A percentile compares a stretch with the other conserved stretches of the same genome.
Evolutionary conservation across 805 yeast genomes (phyloP).

Genomic region (Ascoidea rubescens): DNA sequence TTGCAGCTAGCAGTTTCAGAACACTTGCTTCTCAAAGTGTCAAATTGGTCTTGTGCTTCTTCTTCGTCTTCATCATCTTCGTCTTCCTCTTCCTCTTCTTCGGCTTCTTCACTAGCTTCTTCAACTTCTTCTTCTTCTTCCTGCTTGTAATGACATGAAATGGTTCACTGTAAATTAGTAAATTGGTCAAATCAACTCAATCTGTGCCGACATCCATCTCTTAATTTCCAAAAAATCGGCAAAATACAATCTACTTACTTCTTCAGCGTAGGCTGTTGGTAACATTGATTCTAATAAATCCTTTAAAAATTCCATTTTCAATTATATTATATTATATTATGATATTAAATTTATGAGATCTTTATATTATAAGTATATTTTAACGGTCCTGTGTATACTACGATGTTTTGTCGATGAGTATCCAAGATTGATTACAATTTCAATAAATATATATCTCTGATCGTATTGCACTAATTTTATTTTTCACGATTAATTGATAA

Average conservation of each 20-base stretch:
- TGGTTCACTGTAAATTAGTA: neutral
- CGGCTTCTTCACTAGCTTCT: slow-evolving; percentile 21
- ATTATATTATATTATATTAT: too few species aligned
- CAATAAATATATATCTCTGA: too few species aligned
- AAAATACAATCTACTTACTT: slow-evolving; percentile 13
- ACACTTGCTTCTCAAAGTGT: slow-evolving; percentile 55
- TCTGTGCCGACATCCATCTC: neutral
- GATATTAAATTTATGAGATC: too few species aligned
- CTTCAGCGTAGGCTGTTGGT: slow-evolving; percentile 36
- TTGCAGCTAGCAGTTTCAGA: slow-evolving; percentile 52
- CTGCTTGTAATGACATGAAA: slow-evolving; percentile 6
- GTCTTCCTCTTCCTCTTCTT: slow-evolving; percentile 24
- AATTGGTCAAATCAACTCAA: neutral
- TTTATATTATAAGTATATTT: too few species aligned
- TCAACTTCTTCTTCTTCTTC: slow-evolving; percentile 19
- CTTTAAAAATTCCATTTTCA: slow-evolving; percentile 29
- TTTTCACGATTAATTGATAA: too few species aligned
- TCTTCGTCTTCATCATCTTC: slow-evolving; percentile 55
- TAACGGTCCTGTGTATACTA: too few species aligned
- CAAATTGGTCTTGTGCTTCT: slow-evolving; percentile 54
- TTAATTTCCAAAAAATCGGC: neutral
- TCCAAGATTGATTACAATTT: too few species aligned
- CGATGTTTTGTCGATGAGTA: too few species aligned
- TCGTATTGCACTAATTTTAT: too few species aligned
- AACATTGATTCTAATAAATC: slow-evolving; percentile 32